Evolutionary conservation across 139 green algal genomes (phyloP).

Genomic region (Picochlorum sp.): DNA sequence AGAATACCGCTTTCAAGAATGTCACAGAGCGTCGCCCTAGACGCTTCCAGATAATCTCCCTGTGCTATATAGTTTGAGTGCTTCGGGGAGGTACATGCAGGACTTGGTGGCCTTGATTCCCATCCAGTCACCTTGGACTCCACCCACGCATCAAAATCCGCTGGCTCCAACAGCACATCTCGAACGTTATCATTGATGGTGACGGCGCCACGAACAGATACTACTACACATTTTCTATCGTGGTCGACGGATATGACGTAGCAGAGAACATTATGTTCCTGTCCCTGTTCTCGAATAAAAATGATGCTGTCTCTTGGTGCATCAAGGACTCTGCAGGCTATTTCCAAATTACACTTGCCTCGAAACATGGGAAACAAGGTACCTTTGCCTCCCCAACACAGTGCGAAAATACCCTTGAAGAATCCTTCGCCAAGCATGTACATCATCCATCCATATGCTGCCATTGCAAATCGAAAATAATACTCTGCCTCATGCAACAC

Average conservation of each 20-base stretch:
- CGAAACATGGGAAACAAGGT: not conserved
- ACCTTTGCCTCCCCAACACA: not conserved
- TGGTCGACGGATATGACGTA: slow-evolving; percentile 2
- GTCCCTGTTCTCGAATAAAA: not conserved
- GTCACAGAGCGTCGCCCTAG: not conserved
- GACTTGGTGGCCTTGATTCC: not conserved
- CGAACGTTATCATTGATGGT: slow-evolving; percentile 1
- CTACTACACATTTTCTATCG: not conserved
- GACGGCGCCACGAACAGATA: slow-evolving; percentile 3
- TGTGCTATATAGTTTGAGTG: not conserved
- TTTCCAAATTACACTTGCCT: not conserved
- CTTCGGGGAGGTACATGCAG: not conserved
- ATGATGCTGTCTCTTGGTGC: not conserved
- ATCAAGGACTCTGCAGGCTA: not conserved
- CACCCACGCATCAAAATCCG: not conserved
- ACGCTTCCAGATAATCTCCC: slow-evolving; percentile 1
- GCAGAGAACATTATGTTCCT: not conserved
- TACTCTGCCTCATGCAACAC: not conserved
- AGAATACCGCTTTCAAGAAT: not conserved
- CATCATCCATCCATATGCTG: slow-evolving; percentile 5
- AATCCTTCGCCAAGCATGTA: not conserved
- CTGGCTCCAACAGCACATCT: slow-evolving; percentile 1
- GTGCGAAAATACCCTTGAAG: not conserved
- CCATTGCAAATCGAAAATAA: not conserved
- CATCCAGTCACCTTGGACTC: not conserved